Percentiles rank a stretch among this genome's conserved stretches.
These are phyloP conservation scores for Striga hermonthica DNA, from an alignment of 305 asterid genomes.

Conservation along the genomic window DNA sequence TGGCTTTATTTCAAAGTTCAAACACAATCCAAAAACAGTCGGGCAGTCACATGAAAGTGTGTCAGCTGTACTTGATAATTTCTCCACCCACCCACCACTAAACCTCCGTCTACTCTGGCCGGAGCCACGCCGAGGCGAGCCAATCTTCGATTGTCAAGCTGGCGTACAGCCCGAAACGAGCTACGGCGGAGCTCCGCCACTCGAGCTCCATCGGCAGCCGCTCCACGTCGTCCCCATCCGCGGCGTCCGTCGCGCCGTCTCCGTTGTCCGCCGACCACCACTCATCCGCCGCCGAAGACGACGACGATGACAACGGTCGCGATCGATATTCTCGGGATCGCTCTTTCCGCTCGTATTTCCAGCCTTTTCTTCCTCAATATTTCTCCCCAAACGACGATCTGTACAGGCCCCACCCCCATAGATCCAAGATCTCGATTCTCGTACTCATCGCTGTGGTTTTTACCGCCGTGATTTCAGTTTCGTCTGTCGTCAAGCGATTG, in stretches of 20 bases:
- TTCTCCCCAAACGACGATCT: slow-evolving; percentile 54
- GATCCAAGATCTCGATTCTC: slow-evolving; percentile 62
- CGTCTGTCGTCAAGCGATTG: slow-evolving; percentile 58
- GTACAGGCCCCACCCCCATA: slow-evolving; percentile 47
- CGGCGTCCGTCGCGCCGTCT: slow-evolving; percentile 40
- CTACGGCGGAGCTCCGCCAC: slow-evolving; percentile 99
- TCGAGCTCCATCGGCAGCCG: slow-evolving; percentile 86
- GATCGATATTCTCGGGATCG: slow-evolving; percentile 80
- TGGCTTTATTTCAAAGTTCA: neutral
- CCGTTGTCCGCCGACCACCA: slow-evolving; percentile 41
- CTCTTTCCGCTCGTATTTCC: slow-evolving; percentile 57
- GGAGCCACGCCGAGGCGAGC: slow-evolving; percentile 29
- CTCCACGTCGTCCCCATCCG: slow-evolving; percentile 48
- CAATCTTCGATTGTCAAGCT: slow-evolving; percentile 44
- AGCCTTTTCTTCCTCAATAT: slow-evolving; percentile 46
- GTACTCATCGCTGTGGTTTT: slow-evolving; percentile 44
- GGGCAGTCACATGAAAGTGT: slow-evolving; percentile 37
- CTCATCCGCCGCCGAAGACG: slow-evolving; percentile 30
- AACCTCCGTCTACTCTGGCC: slow-evolving; percentile 17
- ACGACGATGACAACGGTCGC: slow-evolving; percentile 56
- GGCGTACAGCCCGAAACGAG: slow-evolving; percentile 95
- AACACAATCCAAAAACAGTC: slow-evolving; percentile 23
- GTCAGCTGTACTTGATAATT: slow-evolving; percentile 37
- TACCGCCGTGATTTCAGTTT: slow-evolving; percentile 48
- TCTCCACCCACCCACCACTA: slow-evolving; percentile 28